Evolutionary conservation across 2,329 filamentous ascomycete genomes (phyloP), one percentile per base, ranked within the genome.

Genomic region (Dichotomopilus funicola): DNA sequence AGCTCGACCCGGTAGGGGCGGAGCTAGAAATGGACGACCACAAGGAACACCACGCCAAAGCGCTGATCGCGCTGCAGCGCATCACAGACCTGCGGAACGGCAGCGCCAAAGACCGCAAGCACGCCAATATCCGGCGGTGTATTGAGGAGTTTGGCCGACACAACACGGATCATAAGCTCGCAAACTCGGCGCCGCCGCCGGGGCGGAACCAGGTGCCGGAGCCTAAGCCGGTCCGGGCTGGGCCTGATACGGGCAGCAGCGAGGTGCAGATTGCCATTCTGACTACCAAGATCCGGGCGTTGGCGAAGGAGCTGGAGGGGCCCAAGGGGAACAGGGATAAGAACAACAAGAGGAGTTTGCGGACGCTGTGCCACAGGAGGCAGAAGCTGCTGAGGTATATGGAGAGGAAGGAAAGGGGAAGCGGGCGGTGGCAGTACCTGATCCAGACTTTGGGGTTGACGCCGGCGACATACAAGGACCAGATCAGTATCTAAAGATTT

Each of bases 191-290:
- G 0, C 87, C 85, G 68, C 75, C 80, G 3, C 70, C 75, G 43
- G 75, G 75, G 12, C 65, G 69, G 40, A 73, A 76, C 41, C 65
- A 76, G 67, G 67, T 72, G 52, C 67, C 64, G 12, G 67, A 70
- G 63, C 71, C 71, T 57, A 72, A 65, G 73, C 74, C 71, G 56
- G 62, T 63, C 33, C 86, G 95, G 36, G 83, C 85, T n/a, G 94
- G 94, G 0, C 88, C 87, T 5, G 94, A 99, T 69, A 99, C 92
- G 0, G 94, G 94, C 38, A 95, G 89, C 65, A 89, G 89, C 6
- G 94, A 99, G 73, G 95, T 99, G n/a, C 94, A 99, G 76, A 90
- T 95, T 62, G 91, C 91, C 46, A 95, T 99, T 64, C 72, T 99
- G 69, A 99, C 94, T 3, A 82, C 90, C 55, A 97, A 96, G 79